phyloP scores from a whole-genome alignment of 2,329 filamentous ascomycete genomes.

The Stagonosporopsis rhizophila region DNA sequence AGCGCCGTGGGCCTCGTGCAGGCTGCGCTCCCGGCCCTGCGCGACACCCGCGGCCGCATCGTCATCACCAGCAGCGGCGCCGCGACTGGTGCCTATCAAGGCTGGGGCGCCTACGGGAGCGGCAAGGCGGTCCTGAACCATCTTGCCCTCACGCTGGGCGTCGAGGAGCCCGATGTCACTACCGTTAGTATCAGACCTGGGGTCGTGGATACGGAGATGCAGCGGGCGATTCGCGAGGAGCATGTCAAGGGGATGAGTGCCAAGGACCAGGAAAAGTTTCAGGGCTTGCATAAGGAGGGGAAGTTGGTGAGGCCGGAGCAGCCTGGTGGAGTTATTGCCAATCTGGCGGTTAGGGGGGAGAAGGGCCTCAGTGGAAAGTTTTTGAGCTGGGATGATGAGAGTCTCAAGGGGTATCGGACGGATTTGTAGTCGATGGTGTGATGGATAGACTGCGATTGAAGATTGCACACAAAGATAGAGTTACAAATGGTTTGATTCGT shows the following conservation, averaged over 20 bases:
- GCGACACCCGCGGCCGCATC: constrained; percentile 72
- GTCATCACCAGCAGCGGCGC: constrained; percentile 84
- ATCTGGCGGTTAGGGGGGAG: constrained; percentile 69
- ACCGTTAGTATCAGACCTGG: constrained; percentile 78
- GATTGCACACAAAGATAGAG: background rate
- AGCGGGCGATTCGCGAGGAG: constrained; percentile 77
- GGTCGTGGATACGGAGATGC: constrained; percentile 89
- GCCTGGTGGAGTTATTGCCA: constrained; percentile 85
- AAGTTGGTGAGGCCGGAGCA: constrained; percentile 80
- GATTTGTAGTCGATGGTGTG: constrained; percentile 11
- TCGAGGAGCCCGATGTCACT: constrained; percentile 79
- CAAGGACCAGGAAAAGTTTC: constrained; percentile 69
- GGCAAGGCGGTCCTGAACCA: constrained; percentile 87
- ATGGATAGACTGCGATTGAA: background rate
- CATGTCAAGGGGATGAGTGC: constrained; percentile 68
- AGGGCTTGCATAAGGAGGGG: constrained; percentile 72
- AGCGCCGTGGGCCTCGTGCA: constrained; percentile 81
- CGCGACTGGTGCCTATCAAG: constrained; percentile 67
- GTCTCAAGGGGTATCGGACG: constrained; percentile 35
- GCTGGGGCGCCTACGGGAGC: constrained; percentile 83
- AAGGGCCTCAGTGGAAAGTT: constrained; percentile 77
- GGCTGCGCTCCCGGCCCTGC: constrained; percentile 72
- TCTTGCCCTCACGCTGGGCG: constrained; percentile 72
- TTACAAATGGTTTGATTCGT: background rate
- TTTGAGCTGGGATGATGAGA: constrained; percentile 58